phyloP scores from a whole-genome alignment of 805 yeast species.

The Ogataea populi-albae region DNA sequence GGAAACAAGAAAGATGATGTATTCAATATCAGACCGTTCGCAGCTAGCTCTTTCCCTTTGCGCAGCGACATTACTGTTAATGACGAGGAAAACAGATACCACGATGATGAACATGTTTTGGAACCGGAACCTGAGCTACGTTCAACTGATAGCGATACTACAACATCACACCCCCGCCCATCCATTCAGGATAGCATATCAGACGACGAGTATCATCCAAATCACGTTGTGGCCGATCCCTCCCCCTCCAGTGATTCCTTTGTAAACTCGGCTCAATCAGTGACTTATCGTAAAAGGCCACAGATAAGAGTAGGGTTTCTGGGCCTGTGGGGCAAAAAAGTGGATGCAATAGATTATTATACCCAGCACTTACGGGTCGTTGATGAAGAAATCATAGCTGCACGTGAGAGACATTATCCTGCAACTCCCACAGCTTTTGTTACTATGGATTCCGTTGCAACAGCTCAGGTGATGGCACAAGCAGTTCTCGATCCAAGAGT shows the following conservation, averaged over 20 bases:
- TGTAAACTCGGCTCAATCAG: constrained; percentile 12
- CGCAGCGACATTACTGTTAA: constrained; percentile 10
- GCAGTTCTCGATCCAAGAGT: constrained; percentile 90
- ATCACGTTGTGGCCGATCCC: constrained; percentile 6
- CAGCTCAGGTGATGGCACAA: constrained; percentile 96
- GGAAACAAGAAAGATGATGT: constrained; percentile 34
- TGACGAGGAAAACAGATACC: constrained; percentile 11
- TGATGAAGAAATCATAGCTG: constrained; percentile 65
- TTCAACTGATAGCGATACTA: background rate
- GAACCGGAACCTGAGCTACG: constrained; percentile 3
- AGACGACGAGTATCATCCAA: constrained; percentile 23
- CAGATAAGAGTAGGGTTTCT: constrained; percentile 53
- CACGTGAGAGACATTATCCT: constrained; percentile 66
- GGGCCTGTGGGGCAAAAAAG: constrained; percentile 63
- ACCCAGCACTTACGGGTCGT: constrained; percentile 64
- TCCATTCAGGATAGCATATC: constrained; percentile 13
- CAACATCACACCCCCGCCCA: background rate
- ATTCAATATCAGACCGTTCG: constrained; percentile 28
- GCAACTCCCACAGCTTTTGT: constrained; percentile 91
- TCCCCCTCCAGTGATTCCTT: constrained; percentile 1
- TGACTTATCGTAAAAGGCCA: constrained; percentile 50
- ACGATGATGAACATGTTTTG: constrained; percentile 12
- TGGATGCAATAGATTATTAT: constrained; percentile 80
- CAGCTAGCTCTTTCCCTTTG: constrained; percentile 25
- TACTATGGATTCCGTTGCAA: constrained; percentile 92